phyloP scores from a whole-genome alignment of 2,329 filamentous ascomycete species.

The Trichoderma harzianum region DNA sequence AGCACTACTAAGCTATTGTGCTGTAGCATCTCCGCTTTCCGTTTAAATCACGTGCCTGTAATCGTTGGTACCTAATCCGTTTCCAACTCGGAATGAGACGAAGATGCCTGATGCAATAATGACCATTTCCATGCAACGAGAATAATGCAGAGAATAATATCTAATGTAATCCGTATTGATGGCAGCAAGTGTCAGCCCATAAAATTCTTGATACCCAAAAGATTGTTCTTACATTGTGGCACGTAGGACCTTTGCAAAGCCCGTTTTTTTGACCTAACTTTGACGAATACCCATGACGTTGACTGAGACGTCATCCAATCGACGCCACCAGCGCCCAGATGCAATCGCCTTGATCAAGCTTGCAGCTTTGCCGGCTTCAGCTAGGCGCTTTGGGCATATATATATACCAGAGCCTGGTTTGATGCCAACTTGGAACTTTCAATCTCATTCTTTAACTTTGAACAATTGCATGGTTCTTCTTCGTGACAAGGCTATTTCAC shows the following conservation, averaged over 20 bases:
- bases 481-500: neutral
- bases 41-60: neutral
- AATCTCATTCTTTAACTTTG: neutral
- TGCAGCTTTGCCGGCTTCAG: neutral
- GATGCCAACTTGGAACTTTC: neutral
- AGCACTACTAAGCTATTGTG: no score
- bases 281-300: conserved; percentile 1
- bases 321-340: neutral
- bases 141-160: neutral
- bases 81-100: neutral
- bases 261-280: neutral
- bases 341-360: neutral
- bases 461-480: neutral
- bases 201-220: neutral
- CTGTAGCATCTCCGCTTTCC: neutral
- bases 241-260: neutral
- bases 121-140: neutral
- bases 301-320: conserved; percentile 7
- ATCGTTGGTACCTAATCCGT: neutral
- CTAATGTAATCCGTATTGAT: fast-evolving
- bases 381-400: neutral
- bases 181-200: neutral
- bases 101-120: neutral
- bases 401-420: neutral
- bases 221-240: neutral